Conservation (phyloP, 164 flowering plant genomes). For the Magnolia officinalis region DNA sequence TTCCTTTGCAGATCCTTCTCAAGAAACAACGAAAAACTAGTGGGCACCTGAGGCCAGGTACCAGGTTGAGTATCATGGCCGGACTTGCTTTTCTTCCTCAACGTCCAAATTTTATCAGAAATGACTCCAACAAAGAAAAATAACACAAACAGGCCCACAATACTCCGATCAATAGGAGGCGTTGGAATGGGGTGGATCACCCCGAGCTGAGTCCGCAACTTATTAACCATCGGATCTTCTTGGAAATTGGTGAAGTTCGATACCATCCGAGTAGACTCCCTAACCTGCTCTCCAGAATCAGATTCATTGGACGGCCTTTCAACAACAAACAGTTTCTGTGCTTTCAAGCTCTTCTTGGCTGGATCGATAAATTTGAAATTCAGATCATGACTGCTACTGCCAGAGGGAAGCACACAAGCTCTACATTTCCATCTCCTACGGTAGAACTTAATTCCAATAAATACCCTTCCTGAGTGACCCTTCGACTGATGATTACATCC, state of each 20-base stretch:
- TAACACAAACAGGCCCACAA: constrained; percentile 70
- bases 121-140: constrained; percentile 91
- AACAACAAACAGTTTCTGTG: constrained; percentile 20
- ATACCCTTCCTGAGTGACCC: neutral
- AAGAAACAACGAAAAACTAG: constrained; percentile 66
- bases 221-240: constrained; percentile 83
- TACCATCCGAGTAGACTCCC: constrained; percentile 31
- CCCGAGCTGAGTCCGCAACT: constrained; percentile 86
- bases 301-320: constrained; percentile 45
- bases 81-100: constrained; percentile 44
- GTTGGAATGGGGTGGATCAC: constrained; percentile 90
- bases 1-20: constrained; percentile 93
- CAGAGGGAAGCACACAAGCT: constrained; percentile 18
- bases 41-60: constrained; percentile 75
- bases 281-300: constrained; percentile 27
- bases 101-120: constrained; percentile 90
- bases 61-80: constrained; percentile 31
- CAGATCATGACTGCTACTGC: constrained; percentile 20
- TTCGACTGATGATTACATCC: neutral
- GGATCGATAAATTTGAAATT: constrained; percentile 27
- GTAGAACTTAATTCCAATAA: constrained; percentile 5
- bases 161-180: constrained; percentile 61
- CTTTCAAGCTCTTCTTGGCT: constrained; percentile 31
- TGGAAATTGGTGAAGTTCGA: constrained; percentile 54
- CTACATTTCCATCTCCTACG: constrained; percentile 11